Conservation (phyloP, 2,329 filamentous ascomycete genomes). For the Cladorrhinum sp. region DNA sequence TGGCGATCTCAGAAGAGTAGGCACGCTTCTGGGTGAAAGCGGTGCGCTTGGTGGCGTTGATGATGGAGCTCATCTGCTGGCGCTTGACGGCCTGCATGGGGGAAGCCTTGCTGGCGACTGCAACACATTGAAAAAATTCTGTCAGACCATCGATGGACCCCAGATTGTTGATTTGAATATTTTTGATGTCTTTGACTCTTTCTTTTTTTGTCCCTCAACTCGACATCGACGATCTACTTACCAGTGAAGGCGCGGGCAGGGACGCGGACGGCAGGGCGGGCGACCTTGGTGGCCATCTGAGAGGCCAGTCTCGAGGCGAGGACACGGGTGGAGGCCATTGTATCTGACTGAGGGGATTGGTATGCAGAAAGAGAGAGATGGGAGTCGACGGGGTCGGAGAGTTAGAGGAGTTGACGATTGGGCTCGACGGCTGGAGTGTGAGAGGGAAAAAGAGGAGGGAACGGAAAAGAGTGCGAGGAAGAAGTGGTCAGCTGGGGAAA, state of each 20-base stretch:
- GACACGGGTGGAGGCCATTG: conserved; percentile 78
- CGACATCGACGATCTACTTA: conserved; percentile 44
- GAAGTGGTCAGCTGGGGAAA: conserved; percentile 29
- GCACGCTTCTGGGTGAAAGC: conserved; percentile 64
- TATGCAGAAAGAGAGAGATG: conserved; percentile 31
- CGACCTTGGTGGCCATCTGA: conserved; percentile 74
- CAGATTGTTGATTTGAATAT: conserved; percentile 2
- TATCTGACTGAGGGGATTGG: conserved; percentile 55
- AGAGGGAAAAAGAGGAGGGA: conserved; percentile 31
- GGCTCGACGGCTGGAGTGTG: conserved; percentile 28
- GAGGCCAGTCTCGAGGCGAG: conserved; percentile 74
- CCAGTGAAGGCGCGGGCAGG: conserved; percentile 73
- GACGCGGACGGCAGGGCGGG: conserved; percentile 69
- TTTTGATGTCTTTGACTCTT: conserved; percentile 7
- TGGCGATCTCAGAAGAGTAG: conserved; percentile 86
- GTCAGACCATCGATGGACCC: conserved; percentile 19
- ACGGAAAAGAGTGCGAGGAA: conserved; percentile 26
- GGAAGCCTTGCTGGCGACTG: conserved; percentile 55
- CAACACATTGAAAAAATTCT: conserved; percentile 13
- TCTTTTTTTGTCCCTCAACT: conserved; percentile 1
- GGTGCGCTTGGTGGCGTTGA: conserved; percentile 64
- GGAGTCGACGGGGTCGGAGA: conserved; percentile 32
- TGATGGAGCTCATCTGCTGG: conserved; percentile 64
- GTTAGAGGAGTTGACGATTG: conserved; percentile 36
- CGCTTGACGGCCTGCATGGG: conserved; percentile 75